Base-by-base conservation (phyloP, 2,329 filamentous ascomycete genomes). In the Cladophialophora yegresii region DNA sequence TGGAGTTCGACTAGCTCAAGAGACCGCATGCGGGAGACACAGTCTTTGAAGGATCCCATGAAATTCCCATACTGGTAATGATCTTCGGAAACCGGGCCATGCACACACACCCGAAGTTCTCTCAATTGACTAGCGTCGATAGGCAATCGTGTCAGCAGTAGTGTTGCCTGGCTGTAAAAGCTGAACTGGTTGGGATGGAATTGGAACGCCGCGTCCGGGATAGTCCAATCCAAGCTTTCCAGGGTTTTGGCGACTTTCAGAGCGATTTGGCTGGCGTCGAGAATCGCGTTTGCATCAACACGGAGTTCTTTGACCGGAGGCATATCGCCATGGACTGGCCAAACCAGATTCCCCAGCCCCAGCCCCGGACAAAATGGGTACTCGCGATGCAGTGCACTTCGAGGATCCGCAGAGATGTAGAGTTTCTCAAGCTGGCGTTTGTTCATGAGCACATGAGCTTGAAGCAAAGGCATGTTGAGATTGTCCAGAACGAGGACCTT, bases 1-100 rank as follows among this genome's bases (percentile, higher is more conserved):
- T 71, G 69, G 7, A 71, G 51, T 50, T 71, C 68, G 12, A 71
- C 32, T 22, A 61, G 16, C 54, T 69, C 49, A 5, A 71, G 56
- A 16, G 43, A 40, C 7, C 12, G 20, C 23, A 69, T 22, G 20
- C 47, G 61, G 40, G 58, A 61, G 4, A 71, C 28, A 40, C 58
- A 49, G 1, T 33, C 6, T 23, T 62, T 61, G 8, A 71, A 55
- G 22, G 20, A 56, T 20, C 50, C 63, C 26, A 68, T 64, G 53
- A 71, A 56, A 36, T 45, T 61, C 20, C 47, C 65, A 40, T 49
- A 36, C 2, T 64, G 47, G 22, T 49, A 5, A 30, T 26, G 13
- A 8, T 61, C 47, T 26, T 63, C 63, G 13, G 62, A 58, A 16
- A 67, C 33, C 6, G 49, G 30, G 22, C 32, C 61, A 49, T 68